Percentiles rank a stretch among this genome's conserved stretches.
These are phyloP conservation scores for Metschnikowia noctiluminum DNA, from an alignment of 805 yeast genomes.

Conservation along the genomic window DNA sequence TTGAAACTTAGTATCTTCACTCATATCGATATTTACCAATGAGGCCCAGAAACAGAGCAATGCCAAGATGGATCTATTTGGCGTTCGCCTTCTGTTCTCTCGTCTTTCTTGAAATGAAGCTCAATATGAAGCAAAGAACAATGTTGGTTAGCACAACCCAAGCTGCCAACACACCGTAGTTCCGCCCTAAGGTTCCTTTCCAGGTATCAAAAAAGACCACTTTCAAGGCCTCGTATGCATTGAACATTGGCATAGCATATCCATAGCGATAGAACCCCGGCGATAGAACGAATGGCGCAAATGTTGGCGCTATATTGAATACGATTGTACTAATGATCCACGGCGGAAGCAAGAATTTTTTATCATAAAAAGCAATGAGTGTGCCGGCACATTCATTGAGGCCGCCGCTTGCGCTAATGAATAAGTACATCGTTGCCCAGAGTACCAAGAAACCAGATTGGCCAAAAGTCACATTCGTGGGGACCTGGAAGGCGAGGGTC, in stretches of 20 bases:
- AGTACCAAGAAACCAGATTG: constrained; percentile 31
- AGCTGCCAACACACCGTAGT: constrained; percentile 29
- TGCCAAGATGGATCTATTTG: too few relatives aligned
- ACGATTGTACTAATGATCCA: constrained; percentile 30
- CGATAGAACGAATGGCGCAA: constrained; percentile 29
- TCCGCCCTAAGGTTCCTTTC: constrained; percentile 33
- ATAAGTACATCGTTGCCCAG: constrained; percentile 31
- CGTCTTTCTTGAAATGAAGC: constrained; percentile 13
- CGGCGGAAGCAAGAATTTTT: constrained; percentile 25
- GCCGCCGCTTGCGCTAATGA: constrained; percentile 26
- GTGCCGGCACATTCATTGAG: constrained; percentile 27
- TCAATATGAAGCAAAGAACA: constrained; percentile 27
- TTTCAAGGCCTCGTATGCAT: constrained; percentile 29
- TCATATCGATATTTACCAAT: too few relatives aligned
- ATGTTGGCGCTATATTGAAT: constrained; percentile 28
- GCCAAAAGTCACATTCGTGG: constrained; percentile 25
- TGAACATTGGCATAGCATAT: constrained; percentile 34
- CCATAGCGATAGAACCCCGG: constrained; percentile 35
- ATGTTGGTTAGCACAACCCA: constrained; percentile 30
- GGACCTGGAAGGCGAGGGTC: constrained; percentile 30
- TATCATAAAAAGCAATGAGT: constrained; percentile 24
- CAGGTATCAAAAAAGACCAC: constrained; percentile 32
- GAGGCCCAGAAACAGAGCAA: too few relatives aligned
- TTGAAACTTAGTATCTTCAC: too few relatives aligned
- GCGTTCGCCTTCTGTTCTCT: constrained; percentile 9